phyloP scores from a whole-genome alignment of 192 early-diverging fungal genomes.

The Coemansia sp. region DNA sequence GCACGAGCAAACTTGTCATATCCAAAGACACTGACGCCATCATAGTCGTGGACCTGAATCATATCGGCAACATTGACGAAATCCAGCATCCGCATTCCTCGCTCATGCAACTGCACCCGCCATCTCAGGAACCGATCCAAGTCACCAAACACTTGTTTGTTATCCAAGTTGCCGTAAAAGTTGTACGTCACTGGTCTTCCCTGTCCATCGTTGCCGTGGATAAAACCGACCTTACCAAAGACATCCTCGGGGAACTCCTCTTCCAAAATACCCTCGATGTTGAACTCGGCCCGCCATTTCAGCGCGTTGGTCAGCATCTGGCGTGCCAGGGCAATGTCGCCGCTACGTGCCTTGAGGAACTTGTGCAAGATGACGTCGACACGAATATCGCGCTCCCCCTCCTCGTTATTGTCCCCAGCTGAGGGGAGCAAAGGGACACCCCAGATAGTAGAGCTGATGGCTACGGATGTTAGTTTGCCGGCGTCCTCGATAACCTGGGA shows the following conservation, averaged over 20 bases:
- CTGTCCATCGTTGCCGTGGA: slow-evolving; percentile 56
- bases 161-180: slow-evolving; percentile 58
- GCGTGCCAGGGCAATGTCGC: slow-evolving; percentile 43
- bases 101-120: slow-evolving; percentile 67
- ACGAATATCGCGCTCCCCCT: slow-evolving; percentile 45
- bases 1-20: slow-evolving; percentile 56
- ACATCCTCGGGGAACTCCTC: slow-evolving; percentile 57
- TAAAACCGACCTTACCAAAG: slow-evolving; percentile 54
- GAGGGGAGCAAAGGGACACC: slow-evolving; percentile 49
- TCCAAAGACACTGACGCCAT: slow-evolving; percentile 55
- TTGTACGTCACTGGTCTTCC: slow-evolving; percentile 67
- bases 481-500: slow-evolving; percentile 54
- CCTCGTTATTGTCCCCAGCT: neutral
- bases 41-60: slow-evolving; percentile 67
- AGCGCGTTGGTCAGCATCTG: slow-evolving; percentile 59
- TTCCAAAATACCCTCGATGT: slow-evolving; percentile 45
- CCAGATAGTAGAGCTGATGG: slow-evolving; percentile 52
- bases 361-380: slow-evolving; percentile 62
- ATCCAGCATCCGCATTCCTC: slow-evolving; percentile 59
- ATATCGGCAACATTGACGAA: slow-evolving; percentile 62
- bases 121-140: slow-evolving; percentile 62
- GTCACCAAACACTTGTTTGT: slow-evolving; percentile 61
- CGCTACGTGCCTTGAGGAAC: slow-evolving; percentile 61
- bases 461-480: slow-evolving; percentile 10
- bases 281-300: slow-evolving; percentile 61